Base-by-base conservation (phyloP, 768 basidiomycete genomes). In the Punctularia strigosozonata region DNA sequence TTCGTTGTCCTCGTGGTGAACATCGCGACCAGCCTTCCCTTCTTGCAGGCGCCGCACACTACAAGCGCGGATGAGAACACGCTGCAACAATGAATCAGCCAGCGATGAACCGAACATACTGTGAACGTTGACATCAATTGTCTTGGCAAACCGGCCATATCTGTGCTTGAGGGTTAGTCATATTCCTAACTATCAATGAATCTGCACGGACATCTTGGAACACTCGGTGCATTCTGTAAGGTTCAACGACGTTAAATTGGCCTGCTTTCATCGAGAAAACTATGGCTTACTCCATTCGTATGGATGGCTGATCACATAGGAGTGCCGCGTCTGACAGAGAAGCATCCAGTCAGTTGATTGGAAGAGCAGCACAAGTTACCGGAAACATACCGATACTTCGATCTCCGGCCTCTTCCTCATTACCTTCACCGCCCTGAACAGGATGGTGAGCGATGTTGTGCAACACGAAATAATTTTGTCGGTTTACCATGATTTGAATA, bases 241-340 rank as follows among this genome's bases (percentile, higher is more conserved):
- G 30, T 45, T 25, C 23, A 15, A 32, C n/a, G n/a, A n/a, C n/a
- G n/a, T n/a, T 39, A 32, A 15, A 39, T 45, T 10, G 48, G 41
- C 20, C 35, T 26, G 25, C 37, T 15, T 22, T 5, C 6, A 33
- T 20, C 18, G 43, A 43, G 25, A 39, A 42, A 15, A 39, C 3
- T 25, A 12, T 13, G 14, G 61, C 78, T 56, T 46, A 84, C 83
- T 63, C 84, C 84, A 88, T 51, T 77, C 62, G 47, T 64, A 87
- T 17, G 74, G 73, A 59, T 82, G 77, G 17, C 64, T 65, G 44
- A 87, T 86, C 42, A 83, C 80, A 49, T 88, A 88, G 53, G 73
- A 64, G 43, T 88, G 84, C 44, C 61, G 70, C 8, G 75, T 78
- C 84, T 84, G 45, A 19, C 26, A 30, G 10, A 44, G 36, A 25